phyloP scores from a whole-genome alignment of 805 yeast genomes.

The Pichia rugopelliculosa region DNA sequence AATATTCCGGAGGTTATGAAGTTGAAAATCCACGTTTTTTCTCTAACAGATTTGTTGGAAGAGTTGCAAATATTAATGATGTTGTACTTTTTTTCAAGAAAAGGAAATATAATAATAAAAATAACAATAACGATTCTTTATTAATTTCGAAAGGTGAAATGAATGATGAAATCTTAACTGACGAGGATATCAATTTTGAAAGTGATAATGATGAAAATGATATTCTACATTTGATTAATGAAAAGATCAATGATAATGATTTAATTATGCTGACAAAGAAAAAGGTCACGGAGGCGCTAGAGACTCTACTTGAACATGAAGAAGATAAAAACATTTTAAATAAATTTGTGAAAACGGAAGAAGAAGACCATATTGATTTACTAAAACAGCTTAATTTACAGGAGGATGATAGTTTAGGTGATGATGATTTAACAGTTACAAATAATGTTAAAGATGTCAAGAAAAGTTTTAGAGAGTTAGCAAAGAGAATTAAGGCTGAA shows the following conservation, averaged over 20 bases:
- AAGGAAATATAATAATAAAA: slow-evolving; percentile 21
- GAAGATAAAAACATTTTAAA: slow-evolving; percentile 72
- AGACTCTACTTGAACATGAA: slow-evolving; percentile 58
- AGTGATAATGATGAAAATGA: slow-evolving; percentile 21
- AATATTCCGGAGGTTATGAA: slow-evolving; percentile 84
- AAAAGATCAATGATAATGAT: slow-evolving; percentile 53
- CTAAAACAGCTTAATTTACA: slow-evolving; percentile 38
- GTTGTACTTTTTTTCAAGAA: slow-evolving; percentile 60
- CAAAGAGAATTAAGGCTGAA: slow-evolving; percentile 22
- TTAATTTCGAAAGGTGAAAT: not conserved
- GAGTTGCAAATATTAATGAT: slow-evolving; percentile 86
- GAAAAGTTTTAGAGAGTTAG: slow-evolving; percentile 24
- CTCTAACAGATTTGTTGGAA: slow-evolving; percentile 83
- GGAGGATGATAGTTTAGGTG: slow-evolving; percentile 25
- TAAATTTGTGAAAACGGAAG: slow-evolving; percentile 52
- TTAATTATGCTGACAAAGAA: slow-evolving; percentile 64
- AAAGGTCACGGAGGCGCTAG: slow-evolving; percentile 69
- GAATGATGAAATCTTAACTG: slow-evolving; percentile 29
- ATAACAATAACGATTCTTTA: not conserved
- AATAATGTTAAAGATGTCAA: slow-evolving; percentile 18
- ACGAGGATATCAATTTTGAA: slow-evolving; percentile 3
- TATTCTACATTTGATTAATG: slow-evolving; percentile 49
- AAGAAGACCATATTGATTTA: slow-evolving; percentile 43
- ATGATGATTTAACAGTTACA: not conserved
- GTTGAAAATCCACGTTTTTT: slow-evolving; percentile 87